Evolutionary conservation across 2,329 filamentous ascomycete genomes (phyloP), one percentile per base, ranked within the genome.

Genomic region (Fusarium clavum): DNA sequence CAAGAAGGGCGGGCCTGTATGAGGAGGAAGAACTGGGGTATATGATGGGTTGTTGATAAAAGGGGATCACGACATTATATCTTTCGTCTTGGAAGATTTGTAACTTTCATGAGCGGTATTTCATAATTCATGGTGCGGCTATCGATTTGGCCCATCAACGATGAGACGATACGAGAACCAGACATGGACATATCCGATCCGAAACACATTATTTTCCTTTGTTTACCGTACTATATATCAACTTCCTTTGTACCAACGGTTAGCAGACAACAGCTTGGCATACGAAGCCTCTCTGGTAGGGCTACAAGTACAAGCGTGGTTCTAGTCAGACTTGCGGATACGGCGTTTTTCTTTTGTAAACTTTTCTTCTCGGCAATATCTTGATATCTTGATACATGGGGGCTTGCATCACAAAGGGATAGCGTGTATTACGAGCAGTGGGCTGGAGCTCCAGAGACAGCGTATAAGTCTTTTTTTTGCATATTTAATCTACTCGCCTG

Each of bases 151-250:
- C 67, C 66, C 57, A 74, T 67, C 73, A 72, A 76, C 70, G 72
- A 78, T 73, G 71, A 78, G 69, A 76, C 71, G 75, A 75, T 70
- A 76, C 70, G 70, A 77, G 63, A 75, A 75, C 69, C 71, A 77
- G 48, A 71, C 72, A 77, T 72, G 76, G 76, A 75, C 75, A 78
- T 74, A 75, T 71, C 69, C 66, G 57, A 73, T 69, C 69, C 38
- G 62, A 71, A 68, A 46, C 58, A 71, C 60, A 60, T 52, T 73
- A 72, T 71, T 62, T 75, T 72, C 73, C 71, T 62, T 76, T 78
- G 76, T 72, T 78, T 44, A 74, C 57, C 61, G 60, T 70, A 76
- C 63, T 76, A 75, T 75, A 74, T 60, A 69, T 71, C 60, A 54
- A 44, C 63, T 73, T 73, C 44, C 68, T 57, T 66, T 76, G 72